Percentiles rank a stretch among this genome's conserved stretches.
These are phyloP conservation scores for Capsella rubella DNA, from an alignment of 441 rosid species.

Conservation along the genomic window DNA sequence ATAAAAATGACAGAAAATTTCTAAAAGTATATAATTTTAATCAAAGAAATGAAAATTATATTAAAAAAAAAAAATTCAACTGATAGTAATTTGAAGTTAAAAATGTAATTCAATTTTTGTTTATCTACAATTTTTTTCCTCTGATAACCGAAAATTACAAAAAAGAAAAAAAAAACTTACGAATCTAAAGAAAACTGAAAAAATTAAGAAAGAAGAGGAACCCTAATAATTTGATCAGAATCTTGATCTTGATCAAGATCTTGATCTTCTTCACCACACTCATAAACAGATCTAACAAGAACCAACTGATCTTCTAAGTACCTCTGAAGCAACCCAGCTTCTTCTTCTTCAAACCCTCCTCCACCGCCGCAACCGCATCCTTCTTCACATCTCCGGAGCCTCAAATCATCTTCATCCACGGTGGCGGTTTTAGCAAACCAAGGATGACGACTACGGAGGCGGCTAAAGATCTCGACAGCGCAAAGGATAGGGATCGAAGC, in stretches of 20 bases:
- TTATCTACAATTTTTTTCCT: not conserved
- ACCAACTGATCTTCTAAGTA: slow-evolving; percentile 71
- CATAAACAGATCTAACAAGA: slow-evolving; percentile 64
- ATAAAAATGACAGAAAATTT: no score
- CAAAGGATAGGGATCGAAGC: slow-evolving; percentile 63
- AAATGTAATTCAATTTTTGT: not conserved
- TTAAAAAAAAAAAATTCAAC: not conserved
- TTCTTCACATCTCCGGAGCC: slow-evolving; percentile 54
- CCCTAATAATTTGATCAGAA: slow-evolving; percentile 26
- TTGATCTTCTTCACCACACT: slow-evolving; percentile 53
- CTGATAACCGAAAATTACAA: no score
- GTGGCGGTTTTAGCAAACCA: slow-evolving; percentile 26
- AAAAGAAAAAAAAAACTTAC: no score
- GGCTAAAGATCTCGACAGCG: slow-evolving; percentile 56
- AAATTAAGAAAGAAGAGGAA: slow-evolving; percentile 50
- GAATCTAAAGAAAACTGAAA: not conserved
- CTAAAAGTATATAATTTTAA: not conserved
- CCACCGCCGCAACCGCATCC: slow-evolving; percentile 46
- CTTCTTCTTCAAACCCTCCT: no score
- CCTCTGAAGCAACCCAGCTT: slow-evolving; percentile 63
- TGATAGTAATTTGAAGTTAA: not conserved
- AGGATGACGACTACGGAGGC: slow-evolving; percentile 43
- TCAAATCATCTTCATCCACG: slow-evolving; percentile 44
- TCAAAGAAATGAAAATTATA: not conserved
- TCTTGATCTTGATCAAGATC: slow-evolving; percentile 21